Conservation (phyloP, 1,139 yeast genomes). For the Suhomyces ambrosiae region DNA sequence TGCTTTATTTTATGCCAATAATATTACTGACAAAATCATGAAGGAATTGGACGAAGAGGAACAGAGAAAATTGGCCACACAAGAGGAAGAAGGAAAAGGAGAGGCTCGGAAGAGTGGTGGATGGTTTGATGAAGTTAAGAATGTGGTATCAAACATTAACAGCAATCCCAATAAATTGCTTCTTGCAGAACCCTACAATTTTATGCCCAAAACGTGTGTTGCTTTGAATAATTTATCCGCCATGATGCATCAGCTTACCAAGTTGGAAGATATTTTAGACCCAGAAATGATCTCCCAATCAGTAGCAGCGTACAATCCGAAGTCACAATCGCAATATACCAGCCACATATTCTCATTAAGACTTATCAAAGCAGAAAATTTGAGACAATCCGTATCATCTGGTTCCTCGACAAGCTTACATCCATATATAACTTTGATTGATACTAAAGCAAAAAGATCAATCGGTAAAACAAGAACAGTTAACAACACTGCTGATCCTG, state of each 20-base stretch:
- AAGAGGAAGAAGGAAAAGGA: conserved; percentile 29
- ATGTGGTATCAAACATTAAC: conserved; percentile 50
- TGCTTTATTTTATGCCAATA: conserved; percentile 53
- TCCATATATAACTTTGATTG: conserved; percentile 70
- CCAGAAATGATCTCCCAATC: conserved; percentile 61
- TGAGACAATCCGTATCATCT: conserved; percentile 44
- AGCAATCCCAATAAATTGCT: conserved; percentile 36
- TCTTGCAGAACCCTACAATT: conserved; percentile 58
- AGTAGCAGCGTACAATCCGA: conserved; percentile 38
- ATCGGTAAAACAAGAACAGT: conserved; percentile 74
- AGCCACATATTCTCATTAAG: conserved; percentile 68
- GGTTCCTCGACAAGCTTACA: conserved; percentile 50
- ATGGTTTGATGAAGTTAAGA: conserved; percentile 50
- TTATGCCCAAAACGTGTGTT: conserved; percentile 68
- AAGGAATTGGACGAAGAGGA: conserved; percentile 52
- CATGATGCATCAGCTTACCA: conserved; percentile 58
- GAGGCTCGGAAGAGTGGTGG: conserved; percentile 29
- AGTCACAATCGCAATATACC: conserved; percentile 33
- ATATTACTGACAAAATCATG: conserved; percentile 48
- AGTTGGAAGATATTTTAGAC: conserved; percentile 61
- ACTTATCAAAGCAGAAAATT: conserved; percentile 69
- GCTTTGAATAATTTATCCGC: conserved; percentile 71
- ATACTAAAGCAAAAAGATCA: conserved; percentile 56
- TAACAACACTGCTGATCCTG: conserved; percentile 65
- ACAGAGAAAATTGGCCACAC: conserved; percentile 24